phyloP scores from a whole-genome alignment of 495 filamentous ascomycete species.

The Sphaerosporella brunnea region DNA sequence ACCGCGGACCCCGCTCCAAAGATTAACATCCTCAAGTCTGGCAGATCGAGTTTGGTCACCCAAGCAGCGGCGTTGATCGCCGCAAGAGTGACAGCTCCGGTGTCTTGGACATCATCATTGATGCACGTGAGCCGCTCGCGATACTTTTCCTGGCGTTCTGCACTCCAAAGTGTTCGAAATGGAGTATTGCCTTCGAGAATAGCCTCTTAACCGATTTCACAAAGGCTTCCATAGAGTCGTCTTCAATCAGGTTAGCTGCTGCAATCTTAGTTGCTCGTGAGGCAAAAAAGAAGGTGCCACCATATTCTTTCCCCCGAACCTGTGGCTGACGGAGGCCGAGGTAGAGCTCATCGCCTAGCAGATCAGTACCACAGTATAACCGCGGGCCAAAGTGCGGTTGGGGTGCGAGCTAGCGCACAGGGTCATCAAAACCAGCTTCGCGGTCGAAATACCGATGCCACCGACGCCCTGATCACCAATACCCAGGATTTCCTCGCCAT shows the following conservation, averaged over 20 bases:
- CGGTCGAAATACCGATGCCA: constrained; percentile 66
- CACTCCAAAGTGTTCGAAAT: constrained; percentile 53
- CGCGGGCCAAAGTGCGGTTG: constrained; percentile 55
- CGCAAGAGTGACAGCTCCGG: constrained; percentile 70
- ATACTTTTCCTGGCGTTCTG: constrained; percentile 50
- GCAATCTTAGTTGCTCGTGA: too few relatives aligned
- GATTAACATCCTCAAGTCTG: constrained; percentile 50
- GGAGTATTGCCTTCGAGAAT: constrained; percentile 68
- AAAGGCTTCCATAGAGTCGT: constrained; percentile 59
- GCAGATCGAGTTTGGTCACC: constrained; percentile 46
- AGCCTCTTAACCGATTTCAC: constrained; percentile 45
- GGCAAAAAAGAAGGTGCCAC: too few relatives aligned
- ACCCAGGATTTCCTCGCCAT: constrained; percentile 48
- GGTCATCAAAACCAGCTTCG: constrained; percentile 67
- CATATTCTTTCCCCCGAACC: constrained; percentile 54
- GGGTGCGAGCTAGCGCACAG: constrained; percentile 48
- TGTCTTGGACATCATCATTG: constrained; percentile 86
- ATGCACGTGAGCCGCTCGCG: constrained; percentile 58
- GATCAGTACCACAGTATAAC: constrained; percentile 71
- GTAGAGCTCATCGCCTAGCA: constrained; percentile 67
- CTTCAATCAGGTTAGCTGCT: too few relatives aligned
- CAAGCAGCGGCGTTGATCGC: constrained; percentile 58
- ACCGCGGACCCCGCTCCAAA: constrained; percentile 67
- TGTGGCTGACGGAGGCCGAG: constrained; percentile 53
- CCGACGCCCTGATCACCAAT: constrained; percentile 89